Evolutionary conservation across 371 early-diverging fungal species (phyloP).

Genomic region (Cokeromyces recurvatus): DNA sequence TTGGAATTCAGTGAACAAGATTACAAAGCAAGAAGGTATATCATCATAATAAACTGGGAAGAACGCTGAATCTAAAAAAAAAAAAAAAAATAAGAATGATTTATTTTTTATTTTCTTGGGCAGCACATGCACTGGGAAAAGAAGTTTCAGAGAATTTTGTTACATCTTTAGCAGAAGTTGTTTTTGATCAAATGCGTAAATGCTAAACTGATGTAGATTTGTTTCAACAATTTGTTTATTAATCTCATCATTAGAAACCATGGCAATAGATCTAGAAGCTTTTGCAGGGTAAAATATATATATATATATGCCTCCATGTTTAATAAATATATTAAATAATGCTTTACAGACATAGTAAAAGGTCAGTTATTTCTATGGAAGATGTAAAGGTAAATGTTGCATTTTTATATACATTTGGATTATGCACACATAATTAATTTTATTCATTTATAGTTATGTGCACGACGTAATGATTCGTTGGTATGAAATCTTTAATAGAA

Average conservation of each 20-base stretch:
- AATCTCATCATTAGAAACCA: conserved; percentile 3
- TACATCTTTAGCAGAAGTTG: conserved; percentile 12
- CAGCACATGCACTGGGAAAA: conserved; percentile 11
- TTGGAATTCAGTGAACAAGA: conserved; percentile 11
- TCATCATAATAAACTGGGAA: no score
- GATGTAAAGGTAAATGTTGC: conserved; percentile 20
- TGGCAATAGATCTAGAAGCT: conserved; percentile 22
- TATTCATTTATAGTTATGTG: conserved; percentile 15
- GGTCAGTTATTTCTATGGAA: conserved; percentile 20
- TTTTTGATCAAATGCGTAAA: conserved; percentile 16
- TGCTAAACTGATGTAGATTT: no score
- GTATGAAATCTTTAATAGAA: conserved; percentile 12
- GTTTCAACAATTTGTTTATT: no score
- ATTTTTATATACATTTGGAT: no score
- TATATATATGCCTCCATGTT: no score
- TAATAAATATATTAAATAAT: not conserved
- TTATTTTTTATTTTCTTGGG: no score
- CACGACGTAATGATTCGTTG: conserved; percentile 19
- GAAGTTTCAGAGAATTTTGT: conserved; percentile 8
- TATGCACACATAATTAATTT: no score
- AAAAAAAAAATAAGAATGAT: no score
- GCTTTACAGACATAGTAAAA: conserved; percentile 11
- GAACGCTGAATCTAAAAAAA: no score
- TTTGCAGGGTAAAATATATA: conserved; percentile 16
- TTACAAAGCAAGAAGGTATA: conserved; percentile 16